Evolutionary conservation across 805 yeast species (phyloP), one percentile per base, ranked within the genome.

Genomic region (Vanderwaltozyma verrucispora): DNA sequence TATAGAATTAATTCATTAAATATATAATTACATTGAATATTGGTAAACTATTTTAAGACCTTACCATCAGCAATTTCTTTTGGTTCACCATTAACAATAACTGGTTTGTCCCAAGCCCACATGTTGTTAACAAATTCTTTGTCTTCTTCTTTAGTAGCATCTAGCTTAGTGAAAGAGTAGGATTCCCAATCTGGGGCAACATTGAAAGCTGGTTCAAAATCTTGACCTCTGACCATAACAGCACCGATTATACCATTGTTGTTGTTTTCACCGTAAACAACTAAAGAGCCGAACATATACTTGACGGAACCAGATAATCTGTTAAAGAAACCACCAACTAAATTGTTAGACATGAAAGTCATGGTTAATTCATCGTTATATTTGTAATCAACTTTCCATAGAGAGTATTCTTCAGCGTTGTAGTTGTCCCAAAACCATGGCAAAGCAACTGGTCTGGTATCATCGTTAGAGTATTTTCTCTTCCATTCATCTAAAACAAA

Each of bases 131-230:
- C 64, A 60, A 86, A 84, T 49, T 71, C 83, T 69, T 74, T 80
- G 74, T 74, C 84, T 62, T 75, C 92, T 50, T 76, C 77, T 51
- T 77, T 75, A 55, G 86, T 56, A 43, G 82, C 73, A 62, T 89
- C 96, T 62, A 89, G 74, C 74, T 83, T 79, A 62, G 77, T 67
- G 83, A 74, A 86, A 43, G 63, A 62, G 71, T 85, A 89, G 37
- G 96, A 85, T 71, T 89, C 97, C 94, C 95, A 87, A 70, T 89
- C 98, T 68, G 97, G 96, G 60, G 97, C 98, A 65, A 92, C 97
- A 49, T 89, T 83, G 60, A 89, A 86, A 47, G 96, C 98, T 65
- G 96, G 95, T 40, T 54, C 74, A 61, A 54, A 68, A 45, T 89
- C 95, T 68, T 89, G 85, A 57, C 98, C 98, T 72, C 97, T 87